A percentile compares a stretch with the other conserved stretches of the same genome.
phyloP scores from a whole-genome alignment of 208 protist species.

The Acanthamoeba sp. region DNA sequence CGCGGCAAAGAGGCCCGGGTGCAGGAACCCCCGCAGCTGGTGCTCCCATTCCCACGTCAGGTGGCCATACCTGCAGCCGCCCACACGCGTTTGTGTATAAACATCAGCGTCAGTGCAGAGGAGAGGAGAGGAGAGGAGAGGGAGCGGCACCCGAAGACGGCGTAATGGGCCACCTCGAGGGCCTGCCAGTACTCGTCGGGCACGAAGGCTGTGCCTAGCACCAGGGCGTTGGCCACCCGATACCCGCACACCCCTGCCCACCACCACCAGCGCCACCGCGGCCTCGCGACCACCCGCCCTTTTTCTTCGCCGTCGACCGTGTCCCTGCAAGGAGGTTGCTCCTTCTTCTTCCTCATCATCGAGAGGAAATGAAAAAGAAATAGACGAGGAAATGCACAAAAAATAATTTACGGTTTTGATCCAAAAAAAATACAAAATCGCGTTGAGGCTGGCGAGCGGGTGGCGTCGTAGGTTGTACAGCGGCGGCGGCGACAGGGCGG shows the following conservation, averaged over 20 bases:
- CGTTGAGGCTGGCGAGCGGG: background rate
- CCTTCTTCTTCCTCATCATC: no score
- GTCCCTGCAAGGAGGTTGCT: no score
- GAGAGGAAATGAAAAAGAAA: no score
- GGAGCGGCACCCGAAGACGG: conserved; percentile 81
- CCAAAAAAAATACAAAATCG: background rate
- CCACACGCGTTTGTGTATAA: background rate
- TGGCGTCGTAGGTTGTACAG: background rate
- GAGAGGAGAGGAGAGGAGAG: background rate
- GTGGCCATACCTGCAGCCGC: conserved; percentile 80
- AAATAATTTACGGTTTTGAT: no score
- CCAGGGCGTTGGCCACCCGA: conserved; percentile 70
- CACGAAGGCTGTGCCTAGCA: conserved; percentile 82
- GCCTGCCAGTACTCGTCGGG: conserved; percentile 89
- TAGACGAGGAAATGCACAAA: no score
- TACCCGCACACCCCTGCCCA: background rate
- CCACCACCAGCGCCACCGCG: background rate
- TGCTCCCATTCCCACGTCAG: conserved; percentile 88
- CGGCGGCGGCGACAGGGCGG: background rate
- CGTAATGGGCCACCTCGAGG: conserved; percentile 85
- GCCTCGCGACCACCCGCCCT: background rate
- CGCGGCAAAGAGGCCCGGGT: conserved; percentile 84
- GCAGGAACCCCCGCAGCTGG: conserved; percentile 80
- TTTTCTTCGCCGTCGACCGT: no score
- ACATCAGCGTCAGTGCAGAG: background rate